These are phyloP conservation scores for Cercospora berteroae DNA, from an alignment of 2,329 filamentous ascomycete genomes.

Conservation along the genomic window DNA sequence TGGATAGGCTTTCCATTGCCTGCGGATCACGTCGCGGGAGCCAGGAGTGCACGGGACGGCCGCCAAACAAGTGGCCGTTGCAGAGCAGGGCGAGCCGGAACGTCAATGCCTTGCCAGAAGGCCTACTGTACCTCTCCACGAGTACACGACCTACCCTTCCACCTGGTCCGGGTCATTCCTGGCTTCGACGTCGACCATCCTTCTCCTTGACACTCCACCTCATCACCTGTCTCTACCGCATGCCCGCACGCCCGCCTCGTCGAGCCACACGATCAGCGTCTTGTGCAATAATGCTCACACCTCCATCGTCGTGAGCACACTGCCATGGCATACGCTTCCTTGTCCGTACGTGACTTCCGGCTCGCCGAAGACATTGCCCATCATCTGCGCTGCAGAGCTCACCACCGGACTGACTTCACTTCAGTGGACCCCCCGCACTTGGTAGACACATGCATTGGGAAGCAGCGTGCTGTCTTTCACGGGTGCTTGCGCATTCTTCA, in stretches of 20 bases:
- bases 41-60: slow-evolving; percentile 17
- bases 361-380: not conserved
- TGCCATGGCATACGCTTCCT: slow-evolving; percentile 8
- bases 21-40: not conserved
- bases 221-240: slow-evolving; percentile 21
- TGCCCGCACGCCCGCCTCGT: slow-evolving; percentile 6
- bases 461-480: slow-evolving; percentile 34
- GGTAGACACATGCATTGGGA: slow-evolving; percentile 21
- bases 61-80: slow-evolving; percentile 21
- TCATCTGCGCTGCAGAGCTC: not conserved
- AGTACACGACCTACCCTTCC: slow-evolving; percentile 1
- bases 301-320: not conserved
- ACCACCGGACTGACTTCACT: not conserved
- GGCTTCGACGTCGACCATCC: not conserved
- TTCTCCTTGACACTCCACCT: slow-evolving; percentile 8
- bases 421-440: slow-evolving; percentile 12
- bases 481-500: not conserved
- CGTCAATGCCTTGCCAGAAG: slow-evolving; percentile 16
- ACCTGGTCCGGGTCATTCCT: slow-evolving; percentile 12
- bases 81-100: slow-evolving; percentile 16
- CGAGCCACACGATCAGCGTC: not conserved
- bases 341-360: slow-evolving; percentile 7
- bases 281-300: slow-evolving; percentile 6
- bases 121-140: slow-evolving; percentile 9
- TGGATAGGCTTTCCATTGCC: slow-evolving; percentile 5